A percentile compares a stretch with the other conserved stretches of the same genome.
Evolutionary conservation across 768 basidiomycete genomes (phyloP).

Genomic region (Fistulinella prunicolor): DNA sequence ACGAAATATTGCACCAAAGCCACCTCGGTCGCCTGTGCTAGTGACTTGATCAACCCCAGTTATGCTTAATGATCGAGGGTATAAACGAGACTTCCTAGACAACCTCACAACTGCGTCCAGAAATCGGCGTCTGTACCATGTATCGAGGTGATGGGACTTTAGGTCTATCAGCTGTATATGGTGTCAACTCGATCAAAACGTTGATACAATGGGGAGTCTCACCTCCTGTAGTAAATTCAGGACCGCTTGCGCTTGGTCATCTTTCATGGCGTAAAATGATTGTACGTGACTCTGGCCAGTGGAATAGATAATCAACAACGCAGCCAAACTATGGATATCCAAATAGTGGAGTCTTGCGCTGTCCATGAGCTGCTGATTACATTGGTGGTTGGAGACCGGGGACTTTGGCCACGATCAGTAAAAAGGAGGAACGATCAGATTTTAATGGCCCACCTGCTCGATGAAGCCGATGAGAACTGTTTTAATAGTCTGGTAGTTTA

Average conservation of each 20-base stretch:
- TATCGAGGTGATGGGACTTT: slow-evolving; percentile 18
- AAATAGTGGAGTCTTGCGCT: slow-evolving; percentile 14
- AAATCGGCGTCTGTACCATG: slow-evolving; percentile 29
- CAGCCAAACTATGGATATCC: slow-evolving; percentile 26
- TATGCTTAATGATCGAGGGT: slow-evolving; percentile 28
- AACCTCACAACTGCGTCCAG: slow-evolving; percentile 29
- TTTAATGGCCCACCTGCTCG: slow-evolving; percentile 4
- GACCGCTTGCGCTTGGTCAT: slow-evolving; percentile 24
- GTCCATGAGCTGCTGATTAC: slow-evolving; percentile 15
- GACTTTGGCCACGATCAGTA: slow-evolving; percentile 12
- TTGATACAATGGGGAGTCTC: neutral
- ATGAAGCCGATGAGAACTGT: slow-evolving; percentile 11
- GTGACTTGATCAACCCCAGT: slow-evolving; percentile 10
- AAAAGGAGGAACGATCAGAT: neutral
- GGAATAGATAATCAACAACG: slow-evolving; percentile 18
- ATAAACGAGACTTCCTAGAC: slow-evolving; percentile 27
- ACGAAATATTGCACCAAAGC: slow-evolving; percentile 34
- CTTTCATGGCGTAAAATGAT: slow-evolving; percentile 22
- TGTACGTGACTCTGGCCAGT: slow-evolving; percentile 14
- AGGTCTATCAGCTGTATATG: slow-evolving; percentile 22
- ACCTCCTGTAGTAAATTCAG: slow-evolving; percentile 28
- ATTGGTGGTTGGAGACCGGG: slow-evolving; percentile 16
- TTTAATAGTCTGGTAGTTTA: slow-evolving; percentile 21
- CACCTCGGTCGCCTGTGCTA: slow-evolving; percentile 22
- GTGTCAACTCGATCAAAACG: neutral